These are phyloP conservation scores for Lactifluus pinguis DNA, from an alignment of 768 basidiomycete species.

Conservation along the genomic window DNA sequence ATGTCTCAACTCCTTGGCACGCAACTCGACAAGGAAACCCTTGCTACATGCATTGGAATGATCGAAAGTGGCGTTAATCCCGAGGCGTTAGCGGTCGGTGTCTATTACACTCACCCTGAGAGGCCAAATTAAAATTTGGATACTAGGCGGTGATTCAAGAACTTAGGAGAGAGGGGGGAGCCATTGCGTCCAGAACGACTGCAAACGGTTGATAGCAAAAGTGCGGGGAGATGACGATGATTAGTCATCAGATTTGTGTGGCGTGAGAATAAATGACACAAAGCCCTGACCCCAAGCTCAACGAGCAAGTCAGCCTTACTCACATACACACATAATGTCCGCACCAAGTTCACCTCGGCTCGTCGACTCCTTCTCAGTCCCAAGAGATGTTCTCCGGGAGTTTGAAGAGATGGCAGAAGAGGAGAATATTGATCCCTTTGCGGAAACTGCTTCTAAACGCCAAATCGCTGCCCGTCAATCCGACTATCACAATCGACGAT, in stretches of 20 bases:
- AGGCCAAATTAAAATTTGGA: not conserved
- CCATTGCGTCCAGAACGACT: not conserved
- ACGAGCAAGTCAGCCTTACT: too few relatives aligned
- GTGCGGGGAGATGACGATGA: not conserved
- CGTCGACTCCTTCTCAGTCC: constrained; percentile 85
- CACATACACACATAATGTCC: constrained; percentile 21
- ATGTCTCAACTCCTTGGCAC: constrained; percentile 86
- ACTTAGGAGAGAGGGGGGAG: constrained; percentile 13
- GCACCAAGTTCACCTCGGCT: constrained; percentile 41
- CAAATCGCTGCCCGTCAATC: constrained; percentile 91
- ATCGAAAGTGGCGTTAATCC: constrained; percentile 91
- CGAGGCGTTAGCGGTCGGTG: constrained; percentile 77
- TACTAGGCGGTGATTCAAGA: constrained; percentile 17
- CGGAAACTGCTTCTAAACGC: constrained; percentile 85
- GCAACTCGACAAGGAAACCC: constrained; percentile 78
- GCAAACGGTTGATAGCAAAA: not conserved
- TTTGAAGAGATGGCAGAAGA: constrained; percentile 91
- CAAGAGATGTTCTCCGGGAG: constrained; percentile 89
- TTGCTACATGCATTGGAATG: constrained; percentile 88
- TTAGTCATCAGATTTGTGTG: not conserved
- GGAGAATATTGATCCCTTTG: constrained; percentile 85
- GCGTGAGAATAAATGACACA: not conserved
- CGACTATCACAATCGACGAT: constrained; percentile 91
- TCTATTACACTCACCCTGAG: not conserved
- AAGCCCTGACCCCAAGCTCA: too few relatives aligned